Percentiles rank a stretch among this genome's conserved stretches.
Evolutionary conservation across 306 rosid species (phyloP).

Genomic region (Sicyos baderoa): DNA sequence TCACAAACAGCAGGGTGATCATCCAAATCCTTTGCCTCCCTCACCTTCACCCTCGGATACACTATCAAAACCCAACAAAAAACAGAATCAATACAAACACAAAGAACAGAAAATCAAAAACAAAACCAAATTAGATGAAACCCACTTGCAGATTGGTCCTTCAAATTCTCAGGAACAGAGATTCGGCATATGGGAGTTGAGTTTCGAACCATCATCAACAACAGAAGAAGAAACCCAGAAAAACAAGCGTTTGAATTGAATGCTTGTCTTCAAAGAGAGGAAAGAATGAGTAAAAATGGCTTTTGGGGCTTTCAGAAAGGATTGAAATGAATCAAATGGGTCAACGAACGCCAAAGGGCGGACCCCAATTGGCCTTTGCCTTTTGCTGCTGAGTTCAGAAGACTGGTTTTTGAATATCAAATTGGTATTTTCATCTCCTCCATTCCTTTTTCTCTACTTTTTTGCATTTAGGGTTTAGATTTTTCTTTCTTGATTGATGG

Average conservation of each 20-base stretch:
- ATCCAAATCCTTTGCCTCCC: conserved; percentile 21
- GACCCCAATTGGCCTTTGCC: conserved; percentile 12
- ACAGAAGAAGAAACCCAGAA: conserved; percentile 11
- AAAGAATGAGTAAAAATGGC: conserved; percentile 3
- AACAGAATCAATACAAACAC: conserved; percentile 7
- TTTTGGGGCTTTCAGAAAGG: background rate
- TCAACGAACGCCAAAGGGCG: conserved; percentile 13
- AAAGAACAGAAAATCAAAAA: background rate
- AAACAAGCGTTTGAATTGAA: background rate
- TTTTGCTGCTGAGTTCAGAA: conserved; percentile 2
- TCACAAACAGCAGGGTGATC: conserved; percentile 20
- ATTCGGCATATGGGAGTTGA: conserved; percentile 6
- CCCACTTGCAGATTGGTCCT: conserved; percentile 16
- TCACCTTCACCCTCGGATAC: conserved; percentile 25
- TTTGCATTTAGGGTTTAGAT: background rate
- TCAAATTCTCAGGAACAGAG: conserved; percentile 9
- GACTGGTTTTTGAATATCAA: background rate
- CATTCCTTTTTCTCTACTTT: background rate
- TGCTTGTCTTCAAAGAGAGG: conserved; percentile 18
- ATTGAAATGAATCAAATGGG: background rate
- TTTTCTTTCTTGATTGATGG: background rate
- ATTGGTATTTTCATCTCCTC: background rate
- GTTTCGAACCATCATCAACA: conserved; percentile 14
- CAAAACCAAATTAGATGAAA: background rate
- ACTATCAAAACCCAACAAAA: conserved; percentile 8